These are phyloP conservation scores for Daldinia childiae DNA, from an alignment of 495 filamentous ascomycete genomes.

Conservation along the genomic window DNA sequence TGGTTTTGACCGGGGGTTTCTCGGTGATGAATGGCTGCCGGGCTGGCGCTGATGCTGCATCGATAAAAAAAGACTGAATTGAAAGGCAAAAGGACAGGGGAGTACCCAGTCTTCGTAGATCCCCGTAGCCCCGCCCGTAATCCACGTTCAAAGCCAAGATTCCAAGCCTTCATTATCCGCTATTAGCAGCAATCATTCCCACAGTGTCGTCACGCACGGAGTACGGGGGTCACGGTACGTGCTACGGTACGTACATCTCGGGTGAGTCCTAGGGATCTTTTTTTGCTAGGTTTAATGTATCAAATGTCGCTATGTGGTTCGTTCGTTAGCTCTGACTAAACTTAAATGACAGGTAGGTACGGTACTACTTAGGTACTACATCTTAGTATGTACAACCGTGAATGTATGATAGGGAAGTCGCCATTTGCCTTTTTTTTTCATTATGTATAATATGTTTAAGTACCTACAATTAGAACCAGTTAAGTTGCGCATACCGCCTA, in stretches of 20 bases:
- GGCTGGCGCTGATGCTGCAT: slow-evolving; percentile 16
- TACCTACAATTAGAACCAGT: slow-evolving; percentile 26
- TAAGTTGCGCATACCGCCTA: slow-evolving; percentile 40
- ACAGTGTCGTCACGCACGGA: slow-evolving; percentile 22
- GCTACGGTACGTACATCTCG: neutral
- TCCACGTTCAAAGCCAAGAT: slow-evolving; percentile 39
- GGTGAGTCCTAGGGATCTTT: neutral
- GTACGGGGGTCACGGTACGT: slow-evolving; percentile 14
- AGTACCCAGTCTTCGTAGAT: slow-evolving; percentile 13
- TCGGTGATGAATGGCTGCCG: slow-evolving; percentile 37
- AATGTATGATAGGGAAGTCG: slow-evolving; percentile 10
- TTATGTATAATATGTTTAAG: slow-evolving; percentile 15
- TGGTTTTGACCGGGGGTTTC: slow-evolving; percentile 31
- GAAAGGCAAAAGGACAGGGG: neutral
- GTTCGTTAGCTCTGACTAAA: slow-evolving; percentile 2
- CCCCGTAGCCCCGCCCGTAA: slow-evolving; percentile 28
- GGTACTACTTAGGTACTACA: neutral
- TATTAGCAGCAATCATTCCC: slow-evolving; percentile 29
- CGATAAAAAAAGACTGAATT: slow-evolving; percentile 35
- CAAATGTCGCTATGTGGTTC: neutral
- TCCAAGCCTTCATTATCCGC: slow-evolving; percentile 48
- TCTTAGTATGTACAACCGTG: neutral
- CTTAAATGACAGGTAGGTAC: neutral
- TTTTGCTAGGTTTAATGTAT: neutral
- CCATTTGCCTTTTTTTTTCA: slow-evolving; percentile 19